Conservation (phyloP, 2,329 filamentous ascomycete species). For the Diaporthe humulicola region DNA sequence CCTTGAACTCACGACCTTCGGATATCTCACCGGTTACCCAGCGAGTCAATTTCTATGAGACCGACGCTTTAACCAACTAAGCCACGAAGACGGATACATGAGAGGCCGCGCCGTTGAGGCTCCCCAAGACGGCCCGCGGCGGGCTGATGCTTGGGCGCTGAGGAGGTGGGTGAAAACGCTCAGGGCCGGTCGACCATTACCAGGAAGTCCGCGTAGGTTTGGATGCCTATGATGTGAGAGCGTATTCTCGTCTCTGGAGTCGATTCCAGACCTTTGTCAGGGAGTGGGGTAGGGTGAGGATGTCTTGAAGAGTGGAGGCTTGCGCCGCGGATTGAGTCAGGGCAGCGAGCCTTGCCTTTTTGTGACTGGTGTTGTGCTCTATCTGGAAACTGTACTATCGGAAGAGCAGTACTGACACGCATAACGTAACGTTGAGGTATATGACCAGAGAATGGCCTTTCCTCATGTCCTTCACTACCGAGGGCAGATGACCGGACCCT, state of each 20-base stretch:
- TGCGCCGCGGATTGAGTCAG: background rate
- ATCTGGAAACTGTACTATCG: background rate
- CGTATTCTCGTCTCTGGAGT: background rate
- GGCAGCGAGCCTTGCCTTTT: background rate
- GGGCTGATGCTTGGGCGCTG: background rate
- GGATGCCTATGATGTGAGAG: background rate
- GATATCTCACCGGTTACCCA: slow-evolving; percentile 40
- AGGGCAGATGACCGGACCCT: background rate
- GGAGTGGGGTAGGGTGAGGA: background rate
- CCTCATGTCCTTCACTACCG: background rate
- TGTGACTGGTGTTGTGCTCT: background rate
- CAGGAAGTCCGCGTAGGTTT: background rate
- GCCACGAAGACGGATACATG: slow-evolving; percentile 47
- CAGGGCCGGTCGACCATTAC: background rate
- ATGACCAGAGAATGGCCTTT: background rate
- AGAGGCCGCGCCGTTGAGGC: background rate
- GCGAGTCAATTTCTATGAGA: slow-evolving; percentile 47
- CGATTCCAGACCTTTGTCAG: too few relatives aligned
- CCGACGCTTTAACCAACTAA: slow-evolving; percentile 57
- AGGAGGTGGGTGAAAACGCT: background rate
- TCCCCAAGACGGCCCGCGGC: background rate
- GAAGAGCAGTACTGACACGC: background rate
- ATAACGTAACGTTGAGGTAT: too few relatives aligned
- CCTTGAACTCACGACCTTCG: slow-evolving; percentile 60
- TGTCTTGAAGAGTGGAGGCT: slow-evolving; percentile 13